These are phyloP conservation scores for Blastocrithidia nonstop DNA, from an alignment of 208 protist species.

Conservation along the genomic window DNA sequence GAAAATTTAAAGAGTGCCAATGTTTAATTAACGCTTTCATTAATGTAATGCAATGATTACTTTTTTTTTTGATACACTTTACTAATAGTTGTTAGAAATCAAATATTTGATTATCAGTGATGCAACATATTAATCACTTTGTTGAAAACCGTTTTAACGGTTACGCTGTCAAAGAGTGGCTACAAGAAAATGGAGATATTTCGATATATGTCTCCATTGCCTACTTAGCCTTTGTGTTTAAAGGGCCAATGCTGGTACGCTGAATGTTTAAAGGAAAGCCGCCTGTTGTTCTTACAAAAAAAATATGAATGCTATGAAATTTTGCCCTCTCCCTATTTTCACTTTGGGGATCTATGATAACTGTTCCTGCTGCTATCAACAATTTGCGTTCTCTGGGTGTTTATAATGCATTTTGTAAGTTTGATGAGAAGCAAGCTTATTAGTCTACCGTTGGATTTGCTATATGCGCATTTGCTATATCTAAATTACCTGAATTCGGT, in stretches of 20 bases:
- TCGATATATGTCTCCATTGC: conserved; percentile 25
- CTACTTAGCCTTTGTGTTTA: conserved; percentile 58
- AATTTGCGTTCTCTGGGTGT: conserved; percentile 13
- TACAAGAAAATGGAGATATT: conserved; percentile 23
- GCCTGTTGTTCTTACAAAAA: too few relatives aligned
- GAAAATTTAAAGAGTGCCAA: too few relatives aligned
- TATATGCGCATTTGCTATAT: conserved; percentile 62
- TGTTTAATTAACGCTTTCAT: too few relatives aligned
- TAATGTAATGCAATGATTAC: too few relatives aligned
- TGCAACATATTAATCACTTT: conserved; percentile 5
- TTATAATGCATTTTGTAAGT: conserved; percentile 51
- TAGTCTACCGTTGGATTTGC: conserved; percentile 47
- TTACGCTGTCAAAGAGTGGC: conserved; percentile 12
- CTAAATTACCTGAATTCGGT: conserved; percentile 75
- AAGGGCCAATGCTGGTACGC: conserved; percentile 15
- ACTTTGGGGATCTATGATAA: conserved; percentile 38
- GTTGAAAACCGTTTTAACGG: conserved; percentile 14
- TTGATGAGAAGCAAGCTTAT: conserved; percentile 41
- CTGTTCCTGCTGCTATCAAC: conserved; percentile 20
- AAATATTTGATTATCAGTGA: conserved; percentile 6
- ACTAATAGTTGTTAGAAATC: too few relatives aligned
- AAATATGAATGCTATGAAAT: too few relatives aligned
- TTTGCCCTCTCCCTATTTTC: conserved; percentile 69
- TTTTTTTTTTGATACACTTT: too few relatives aligned
- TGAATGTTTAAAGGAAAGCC: too few relatives aligned